Percentiles rank a stretch among this genome's conserved stretches.
These are phyloP conservation scores for Platismatia glauca DNA, from an alignment of 495 filamentous ascomycete genomes.

Conservation along the genomic window DNA sequence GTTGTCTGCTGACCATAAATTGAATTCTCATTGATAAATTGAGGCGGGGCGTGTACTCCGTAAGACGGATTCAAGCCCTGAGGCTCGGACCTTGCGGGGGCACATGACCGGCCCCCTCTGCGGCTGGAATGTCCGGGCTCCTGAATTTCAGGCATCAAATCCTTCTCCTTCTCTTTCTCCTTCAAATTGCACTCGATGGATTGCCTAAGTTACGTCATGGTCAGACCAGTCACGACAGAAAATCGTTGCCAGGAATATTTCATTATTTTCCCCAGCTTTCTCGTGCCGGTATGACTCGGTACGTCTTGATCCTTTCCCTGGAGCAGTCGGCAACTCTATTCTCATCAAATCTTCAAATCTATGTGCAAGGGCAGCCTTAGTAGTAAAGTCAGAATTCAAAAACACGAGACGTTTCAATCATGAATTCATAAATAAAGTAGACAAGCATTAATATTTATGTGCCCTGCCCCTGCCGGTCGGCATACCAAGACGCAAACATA, in stretches of 20 bases:
- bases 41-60: too few relatives aligned
- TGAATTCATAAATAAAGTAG: too few relatives aligned
- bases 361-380: conserved; percentile 1
- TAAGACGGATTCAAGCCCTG: neutral
- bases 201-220: neutral
- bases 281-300: neutral
- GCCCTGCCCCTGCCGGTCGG: neutral
- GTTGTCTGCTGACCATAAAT: neutral
- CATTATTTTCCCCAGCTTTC: conserved; percentile 1
- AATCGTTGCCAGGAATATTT: too few relatives aligned
- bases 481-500: neutral
- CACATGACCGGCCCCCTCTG: neutral
- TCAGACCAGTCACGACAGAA: too few relatives aligned
- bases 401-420: neutral
- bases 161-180: too few relatives aligned
- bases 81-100: conserved; percentile 2
- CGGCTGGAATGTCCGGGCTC: neutral
- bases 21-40: neutral
- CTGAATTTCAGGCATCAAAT: too few relatives aligned
- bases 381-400: neutral
- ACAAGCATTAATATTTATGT: too few relatives aligned
- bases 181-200: too few relatives aligned
- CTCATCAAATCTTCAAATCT: neutral
- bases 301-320: neutral
- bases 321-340: neutral